phyloP scores from a whole-genome alignment of 78 protist species.

The Paulinella micropora region DNA sequence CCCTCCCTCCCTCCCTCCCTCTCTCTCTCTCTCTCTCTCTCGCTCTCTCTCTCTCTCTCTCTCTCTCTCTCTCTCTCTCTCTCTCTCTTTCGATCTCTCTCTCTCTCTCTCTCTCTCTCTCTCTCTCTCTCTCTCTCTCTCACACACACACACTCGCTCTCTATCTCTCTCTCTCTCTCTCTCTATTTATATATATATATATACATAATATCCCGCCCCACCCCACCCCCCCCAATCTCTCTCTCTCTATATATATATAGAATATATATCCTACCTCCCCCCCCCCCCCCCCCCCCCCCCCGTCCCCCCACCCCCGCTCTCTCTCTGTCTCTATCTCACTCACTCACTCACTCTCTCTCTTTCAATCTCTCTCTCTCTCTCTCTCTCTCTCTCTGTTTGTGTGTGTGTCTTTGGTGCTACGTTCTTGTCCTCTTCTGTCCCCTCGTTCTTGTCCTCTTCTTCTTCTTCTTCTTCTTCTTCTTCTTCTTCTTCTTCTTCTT shows the following conservation, averaged over 20 bases:
- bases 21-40: background rate
- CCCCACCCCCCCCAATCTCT: background rate
- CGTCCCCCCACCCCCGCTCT: background rate
- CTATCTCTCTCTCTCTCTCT: background rate
- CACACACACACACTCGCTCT: background rate
- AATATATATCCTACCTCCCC: background rate
- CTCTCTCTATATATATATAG: background rate
- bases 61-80: background rate
- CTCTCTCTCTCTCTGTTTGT: too few relatives aligned
- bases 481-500: too few relatives aligned
- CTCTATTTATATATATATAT: too few relatives aligned
- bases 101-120: background rate
- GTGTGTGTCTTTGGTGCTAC: too few relatives aligned
- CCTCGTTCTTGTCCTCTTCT: too few relatives aligned
- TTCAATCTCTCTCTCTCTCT: too few relatives aligned
- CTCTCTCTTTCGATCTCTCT: background rate
- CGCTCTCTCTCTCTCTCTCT: background rate
- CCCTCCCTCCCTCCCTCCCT: background rate
- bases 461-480: too few relatives aligned
- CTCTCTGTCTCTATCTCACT: background rate
- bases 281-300: too few relatives aligned
- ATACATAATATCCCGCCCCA: too few relatives aligned
- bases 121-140: background rate
- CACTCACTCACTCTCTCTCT: too few relatives aligned
- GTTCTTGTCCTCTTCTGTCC: too few relatives aligned